phyloP scores from a whole-genome alignment of 1,139 yeast genomes.

The Kodamaea derodonti region DNA sequence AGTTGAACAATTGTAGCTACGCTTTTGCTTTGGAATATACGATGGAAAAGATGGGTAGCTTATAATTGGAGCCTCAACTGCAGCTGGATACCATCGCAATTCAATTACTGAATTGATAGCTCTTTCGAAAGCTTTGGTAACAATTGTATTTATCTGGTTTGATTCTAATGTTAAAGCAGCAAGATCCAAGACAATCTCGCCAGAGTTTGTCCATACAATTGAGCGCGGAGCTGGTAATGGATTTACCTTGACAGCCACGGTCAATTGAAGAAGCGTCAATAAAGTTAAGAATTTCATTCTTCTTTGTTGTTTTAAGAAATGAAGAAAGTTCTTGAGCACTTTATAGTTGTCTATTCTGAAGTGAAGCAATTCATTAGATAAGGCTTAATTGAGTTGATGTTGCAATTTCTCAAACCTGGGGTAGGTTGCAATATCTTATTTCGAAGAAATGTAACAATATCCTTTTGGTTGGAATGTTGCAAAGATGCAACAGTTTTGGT shows the following conservation, averaged over 20 bases:
- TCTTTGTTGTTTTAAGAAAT: no score
- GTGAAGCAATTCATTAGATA: no score
- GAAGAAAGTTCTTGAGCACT: no score
- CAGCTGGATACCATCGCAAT: constrained; percentile 28
- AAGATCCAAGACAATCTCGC: constrained; percentile 8
- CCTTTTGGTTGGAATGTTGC: background rate
- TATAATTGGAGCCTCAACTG: constrained; percentile 17
- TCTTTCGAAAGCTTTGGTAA: constrained; percentile 19
- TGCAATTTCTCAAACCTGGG: background rate
- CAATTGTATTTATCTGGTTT: constrained; percentile 5
- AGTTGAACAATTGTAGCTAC: background rate
- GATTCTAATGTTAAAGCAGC: constrained; percentile 6
- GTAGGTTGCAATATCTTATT: background rate
- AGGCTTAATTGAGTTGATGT: no score
- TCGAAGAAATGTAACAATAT: background rate
- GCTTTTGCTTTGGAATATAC: constrained; percentile 2
- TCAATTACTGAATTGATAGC: constrained; percentile 13
- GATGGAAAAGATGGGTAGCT: constrained; percentile 13
- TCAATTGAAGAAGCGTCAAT: constrained; percentile 3
- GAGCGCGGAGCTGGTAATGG: constrained; percentile 21
- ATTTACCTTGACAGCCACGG: constrained; percentile 14
- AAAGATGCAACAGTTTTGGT: background rate
- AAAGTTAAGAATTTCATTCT: constrained; percentile 1
- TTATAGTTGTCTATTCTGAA: no score
- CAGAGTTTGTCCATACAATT: constrained; percentile 16